Conservation (phyloP, 208 protist genomes). For the Acanthamoeba healyi region DNA sequence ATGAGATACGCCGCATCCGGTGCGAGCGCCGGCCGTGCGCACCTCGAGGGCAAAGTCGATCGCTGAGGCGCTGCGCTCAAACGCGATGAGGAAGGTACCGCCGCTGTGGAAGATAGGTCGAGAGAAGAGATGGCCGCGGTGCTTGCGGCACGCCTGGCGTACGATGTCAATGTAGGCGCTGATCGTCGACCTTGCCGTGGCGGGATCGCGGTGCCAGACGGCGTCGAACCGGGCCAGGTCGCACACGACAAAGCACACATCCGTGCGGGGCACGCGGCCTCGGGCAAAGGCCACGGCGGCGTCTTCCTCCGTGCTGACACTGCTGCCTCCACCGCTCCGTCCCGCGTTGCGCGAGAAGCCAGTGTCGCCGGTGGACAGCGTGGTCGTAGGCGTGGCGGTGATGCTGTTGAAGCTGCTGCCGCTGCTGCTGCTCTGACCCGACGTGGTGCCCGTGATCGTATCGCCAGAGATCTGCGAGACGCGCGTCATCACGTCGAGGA, state of each 20-base stretch:
- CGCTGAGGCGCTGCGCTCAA: background rate
- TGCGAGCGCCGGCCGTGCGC: background rate
- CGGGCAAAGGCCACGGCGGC: background rate
- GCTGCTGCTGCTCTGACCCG: background rate
- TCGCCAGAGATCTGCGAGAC: background rate
- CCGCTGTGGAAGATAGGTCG: background rate
- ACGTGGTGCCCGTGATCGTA: background rate
- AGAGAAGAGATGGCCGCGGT: conserved; percentile 9
- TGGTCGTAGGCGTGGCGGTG: no score
- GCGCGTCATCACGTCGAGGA: background rate
- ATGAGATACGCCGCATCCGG: background rate
- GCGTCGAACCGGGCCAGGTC: background rate
- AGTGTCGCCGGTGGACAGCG: no score
- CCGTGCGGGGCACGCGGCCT: background rate
- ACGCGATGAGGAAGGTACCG: background rate
- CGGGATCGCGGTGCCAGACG: background rate
- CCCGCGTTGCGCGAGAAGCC: background rate
- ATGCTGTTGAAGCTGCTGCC: no score
- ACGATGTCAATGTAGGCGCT: background rate
- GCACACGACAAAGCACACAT: background rate
- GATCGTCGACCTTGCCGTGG: background rate
- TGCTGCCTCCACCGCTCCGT: background rate
- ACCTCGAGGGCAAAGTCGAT: background rate
- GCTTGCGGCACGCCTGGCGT: background rate
- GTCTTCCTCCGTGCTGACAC: background rate